Evolutionary conservation across 2,329 filamentous ascomycete genomes (phyloP).

Genomic region (Ambrosiella cleistominuta): DNA sequence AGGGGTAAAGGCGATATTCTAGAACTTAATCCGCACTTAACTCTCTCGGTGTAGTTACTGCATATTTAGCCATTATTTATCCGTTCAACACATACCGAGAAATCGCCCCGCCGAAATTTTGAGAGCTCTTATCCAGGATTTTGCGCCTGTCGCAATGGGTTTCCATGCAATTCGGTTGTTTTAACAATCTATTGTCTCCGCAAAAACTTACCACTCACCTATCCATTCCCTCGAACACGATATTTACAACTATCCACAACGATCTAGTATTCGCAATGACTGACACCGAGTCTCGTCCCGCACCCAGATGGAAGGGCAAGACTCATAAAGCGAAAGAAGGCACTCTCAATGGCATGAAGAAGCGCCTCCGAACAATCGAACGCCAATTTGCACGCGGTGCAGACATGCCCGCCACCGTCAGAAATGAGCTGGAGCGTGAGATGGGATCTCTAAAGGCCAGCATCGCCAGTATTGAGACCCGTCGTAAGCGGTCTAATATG

Average conservation of each 20-base stretch:
- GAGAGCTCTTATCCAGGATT: neutral
- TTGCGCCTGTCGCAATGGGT: conserved; percentile 5
- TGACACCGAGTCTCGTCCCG: neutral
- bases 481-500: conserved; percentile 49
- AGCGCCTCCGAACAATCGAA: conserved; percentile 51
- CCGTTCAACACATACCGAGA: conserved; percentile 6
- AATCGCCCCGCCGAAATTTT: conserved; percentile 13
- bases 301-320: conserved; percentile 22
- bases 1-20: neutral
- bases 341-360: conserved; percentile 46
- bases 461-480: conserved; percentile 38
- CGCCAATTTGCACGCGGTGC: conserved; percentile 43
- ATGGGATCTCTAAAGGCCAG: conserved; percentile 48
- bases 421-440: conserved; percentile 54
- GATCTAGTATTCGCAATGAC: neutral
- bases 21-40: neutral
- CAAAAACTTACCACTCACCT: neutral
- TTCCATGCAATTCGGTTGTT: neutral
- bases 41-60: neutral
- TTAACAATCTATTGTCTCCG: too few relatives aligned
- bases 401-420: conserved; percentile 49
- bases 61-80: neutral
- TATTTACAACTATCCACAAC: neutral
- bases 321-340: conserved; percentile 28
- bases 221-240: neutral